Evolutionary conservation across 2,329 filamentous ascomycete species (phyloP), one percentile per base, ranked within the genome.

Genomic region (Teratosphaeria gauchensis): DNA sequence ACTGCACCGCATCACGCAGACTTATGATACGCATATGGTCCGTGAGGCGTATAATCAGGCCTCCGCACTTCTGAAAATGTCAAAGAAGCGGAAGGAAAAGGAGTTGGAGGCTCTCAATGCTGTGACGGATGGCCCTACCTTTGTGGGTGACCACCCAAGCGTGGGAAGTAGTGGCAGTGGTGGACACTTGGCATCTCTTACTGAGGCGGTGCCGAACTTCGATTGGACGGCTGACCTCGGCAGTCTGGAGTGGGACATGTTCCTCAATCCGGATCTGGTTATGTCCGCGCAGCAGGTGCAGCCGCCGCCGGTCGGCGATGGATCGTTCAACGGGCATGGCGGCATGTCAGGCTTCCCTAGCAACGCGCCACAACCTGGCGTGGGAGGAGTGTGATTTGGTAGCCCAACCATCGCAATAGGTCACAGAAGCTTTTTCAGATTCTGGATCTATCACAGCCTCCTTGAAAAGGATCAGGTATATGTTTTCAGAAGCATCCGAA

Each of bases 11-110:
- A 72, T 77, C n/a, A 70, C 71, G 2, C 64, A 70, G 30, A 64
- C 66, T 2, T 68, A 75, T 31, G 68, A 73, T 65, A 72, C 70
- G 3, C 70, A 71, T 58, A 70, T 71, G 65, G 72, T 70, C 2
- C 69, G 66, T 2, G 74, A 76, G 59, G 74, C 74, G 2, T 70
- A 70, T 60, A 70, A 66, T 32, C 70, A 72, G 58, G 70, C 70
- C 9, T 61, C 63, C 6, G 65, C 65, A 19, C 60, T 72, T 53
- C 68, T 71, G 8, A 58, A 62, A 8, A 71, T 72, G 70, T 65
- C 66, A 14, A 63, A 66, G 19, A 63, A 61, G 51, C 68, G 70
- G 2, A 71, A 71, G 56, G 65, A 69, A 58, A 69, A 68, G 51
- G 69, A 72, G 57, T 54, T 72, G 19, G 66, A 70, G 21, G 68